Conservation (phyloP, 1,284 basidiomycete genomes). For the Hemileia vastatrix region DNA sequence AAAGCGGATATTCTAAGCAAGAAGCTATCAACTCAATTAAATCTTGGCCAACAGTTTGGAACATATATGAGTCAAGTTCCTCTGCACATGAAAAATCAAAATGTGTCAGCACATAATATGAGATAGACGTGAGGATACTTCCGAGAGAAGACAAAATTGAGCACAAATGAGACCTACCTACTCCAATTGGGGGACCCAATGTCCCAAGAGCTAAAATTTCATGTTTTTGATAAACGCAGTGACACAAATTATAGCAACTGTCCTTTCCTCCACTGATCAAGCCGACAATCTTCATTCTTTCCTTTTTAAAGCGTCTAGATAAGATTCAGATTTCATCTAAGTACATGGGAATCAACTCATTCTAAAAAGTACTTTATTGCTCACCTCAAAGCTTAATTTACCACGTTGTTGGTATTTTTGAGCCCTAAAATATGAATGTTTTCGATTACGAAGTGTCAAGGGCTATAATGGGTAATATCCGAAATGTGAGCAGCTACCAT, state of each 20-base stretch:
- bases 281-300: constrained; percentile 85
- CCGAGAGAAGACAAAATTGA: too few relatives aligned
- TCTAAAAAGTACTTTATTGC: too few relatives aligned
- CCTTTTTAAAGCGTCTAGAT: too few relatives aligned
- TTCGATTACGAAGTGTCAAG: too few relatives aligned
- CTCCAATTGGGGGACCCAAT: constrained; percentile 68
- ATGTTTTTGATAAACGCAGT: constrained; percentile 79
- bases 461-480: too few relatives aligned
- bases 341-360: too few relatives aligned
- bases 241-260: constrained; percentile 88
- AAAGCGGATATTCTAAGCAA: constrained; percentile 77
- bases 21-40: constrained; percentile 76
- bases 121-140: constrained; percentile 3
- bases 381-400: too few relatives aligned
- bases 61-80: constrained; percentile 97
- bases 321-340: too few relatives aligned
- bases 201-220: constrained; percentile 80
- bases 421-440: too few relatives aligned
- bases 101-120: constrained; percentile 19
- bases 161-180: constrained; percentile 56
- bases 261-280: constrained; percentile 97
- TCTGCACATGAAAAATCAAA: constrained; percentile 51
- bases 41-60: constrained; percentile 95
- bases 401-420: too few relatives aligned
- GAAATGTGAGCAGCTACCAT: too few relatives aligned